These are phyloP conservation scores for Corynascus novoguineensis DNA, from an alignment of 495 filamentous ascomycete genomes.

Conservation along the genomic window DNA sequence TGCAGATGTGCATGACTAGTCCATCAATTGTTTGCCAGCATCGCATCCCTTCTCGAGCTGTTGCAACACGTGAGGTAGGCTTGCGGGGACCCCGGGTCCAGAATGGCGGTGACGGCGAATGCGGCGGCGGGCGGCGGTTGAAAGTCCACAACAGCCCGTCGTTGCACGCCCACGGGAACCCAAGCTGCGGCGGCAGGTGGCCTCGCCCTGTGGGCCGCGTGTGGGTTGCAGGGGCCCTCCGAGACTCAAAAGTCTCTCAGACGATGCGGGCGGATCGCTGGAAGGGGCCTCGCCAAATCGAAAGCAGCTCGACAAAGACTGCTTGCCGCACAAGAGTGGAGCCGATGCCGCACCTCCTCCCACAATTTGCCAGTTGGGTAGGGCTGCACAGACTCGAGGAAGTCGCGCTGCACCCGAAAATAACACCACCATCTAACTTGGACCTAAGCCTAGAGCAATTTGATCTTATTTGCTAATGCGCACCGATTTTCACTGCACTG, in stretches of 20 bases:
- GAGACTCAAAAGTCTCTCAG: too few relatives aligned
- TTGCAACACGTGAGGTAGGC: too few relatives aligned
- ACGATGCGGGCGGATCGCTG: not conserved
- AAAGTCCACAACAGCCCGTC: too few relatives aligned
- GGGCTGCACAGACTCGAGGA: not conserved
- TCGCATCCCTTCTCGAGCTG: not conserved
- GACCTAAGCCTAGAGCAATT: too few relatives aligned
- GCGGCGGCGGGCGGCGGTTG: constrained; percentile 10
- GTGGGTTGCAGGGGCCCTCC: not conserved
- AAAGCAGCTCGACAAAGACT: constrained; percentile 6
- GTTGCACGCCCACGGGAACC: constrained; percentile 5
- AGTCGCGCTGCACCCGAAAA: not conserved
- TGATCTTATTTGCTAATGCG: too few relatives aligned
- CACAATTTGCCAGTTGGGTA: constrained; percentile 8
- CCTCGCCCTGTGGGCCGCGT: too few relatives aligned
- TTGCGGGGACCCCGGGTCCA: constrained; percentile 4
- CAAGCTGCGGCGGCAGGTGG: constrained; percentile 3
- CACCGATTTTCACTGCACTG: too few relatives aligned
- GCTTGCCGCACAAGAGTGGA: constrained; percentile 8
- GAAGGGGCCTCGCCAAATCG: constrained; percentile 4
- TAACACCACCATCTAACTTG: not conserved
- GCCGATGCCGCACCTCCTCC: not conserved
- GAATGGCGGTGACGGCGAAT: constrained; percentile 38
- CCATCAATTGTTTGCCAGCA: constrained; percentile 7
- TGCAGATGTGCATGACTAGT: not conserved